These are phyloP conservation scores for Malania oleifera DNA, from an alignment of 164 flowering plant species.

Conservation along the genomic window DNA sequence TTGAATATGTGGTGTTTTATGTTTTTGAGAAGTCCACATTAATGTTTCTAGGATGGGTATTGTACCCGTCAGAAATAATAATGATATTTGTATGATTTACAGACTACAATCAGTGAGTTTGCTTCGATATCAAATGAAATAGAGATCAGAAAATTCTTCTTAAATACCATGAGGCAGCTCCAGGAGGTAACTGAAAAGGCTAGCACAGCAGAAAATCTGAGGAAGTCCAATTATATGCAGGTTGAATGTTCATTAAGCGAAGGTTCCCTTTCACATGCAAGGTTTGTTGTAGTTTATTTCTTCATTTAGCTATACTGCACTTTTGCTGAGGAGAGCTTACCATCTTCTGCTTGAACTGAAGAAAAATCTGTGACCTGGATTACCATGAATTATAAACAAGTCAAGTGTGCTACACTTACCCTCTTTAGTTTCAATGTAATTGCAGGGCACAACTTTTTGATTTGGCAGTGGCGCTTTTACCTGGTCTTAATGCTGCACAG, in stretches of 20 bases:
- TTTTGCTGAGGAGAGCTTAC: background rate
- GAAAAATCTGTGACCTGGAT: background rate
- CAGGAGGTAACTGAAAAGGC: slow-evolving; percentile 53
- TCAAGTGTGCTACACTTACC: background rate
- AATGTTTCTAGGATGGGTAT: background rate
- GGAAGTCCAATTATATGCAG: slow-evolving; percentile 46
- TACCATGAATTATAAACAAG: background rate
- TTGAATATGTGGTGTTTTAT: background rate
- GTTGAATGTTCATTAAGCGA: slow-evolving; percentile 39
- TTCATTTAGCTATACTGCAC: background rate
- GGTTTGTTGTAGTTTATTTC: slow-evolving; percentile 29
- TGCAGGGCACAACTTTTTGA: slow-evolving; percentile 75
- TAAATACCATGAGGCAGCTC: slow-evolving; percentile 54
- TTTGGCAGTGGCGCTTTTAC: slow-evolving; percentile 70
- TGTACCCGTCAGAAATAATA: background rate
- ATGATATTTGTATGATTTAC: slow-evolving; percentile 15
- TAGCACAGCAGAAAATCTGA: slow-evolving; percentile 25
- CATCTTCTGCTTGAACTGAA: background rate
- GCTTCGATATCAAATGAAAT: slow-evolving; percentile 75
- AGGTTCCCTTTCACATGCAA: slow-evolving; percentile 31
- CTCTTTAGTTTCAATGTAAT: slow-evolving; percentile 2
- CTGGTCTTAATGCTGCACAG: slow-evolving; percentile 60
- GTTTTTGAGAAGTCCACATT: background rate
- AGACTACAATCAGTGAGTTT: slow-evolving; percentile 72
- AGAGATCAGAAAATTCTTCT: slow-evolving; percentile 41